Conservation (phyloP, 2,329 filamentous ascomycete species). For the Diaporthe longicolla region DNA sequence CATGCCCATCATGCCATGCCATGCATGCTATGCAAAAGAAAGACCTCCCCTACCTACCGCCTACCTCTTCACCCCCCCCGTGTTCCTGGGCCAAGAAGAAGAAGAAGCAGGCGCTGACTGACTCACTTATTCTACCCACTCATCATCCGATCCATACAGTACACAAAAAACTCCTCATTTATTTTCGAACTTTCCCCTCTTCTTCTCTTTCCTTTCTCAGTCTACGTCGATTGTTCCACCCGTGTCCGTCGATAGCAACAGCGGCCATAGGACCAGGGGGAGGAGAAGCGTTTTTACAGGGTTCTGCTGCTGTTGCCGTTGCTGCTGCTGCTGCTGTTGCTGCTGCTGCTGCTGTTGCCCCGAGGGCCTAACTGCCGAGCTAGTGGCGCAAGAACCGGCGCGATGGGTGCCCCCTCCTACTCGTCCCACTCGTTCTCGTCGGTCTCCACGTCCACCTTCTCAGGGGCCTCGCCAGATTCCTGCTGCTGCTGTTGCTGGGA, state of each 20-base stretch:
- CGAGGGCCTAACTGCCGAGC: no score
- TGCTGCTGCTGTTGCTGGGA: conserved; percentile 43
- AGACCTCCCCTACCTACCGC: background rate
- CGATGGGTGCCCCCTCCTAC: background rate
- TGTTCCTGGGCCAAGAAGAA: background rate
- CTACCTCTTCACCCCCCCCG: background rate
- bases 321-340: no score
- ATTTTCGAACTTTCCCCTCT: no score
- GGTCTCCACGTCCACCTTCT: conserved; percentile 64
- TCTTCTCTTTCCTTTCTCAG: no score
- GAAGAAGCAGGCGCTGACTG: background rate
- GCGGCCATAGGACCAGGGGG: no score
- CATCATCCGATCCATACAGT: background rate
- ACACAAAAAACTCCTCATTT: background rate
- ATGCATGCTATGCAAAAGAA: conserved; percentile 15
- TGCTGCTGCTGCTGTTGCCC: no score
- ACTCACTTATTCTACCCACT: background rate
- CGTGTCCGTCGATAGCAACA: no score
- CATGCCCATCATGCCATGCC: background rate
- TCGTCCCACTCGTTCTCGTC: conserved; percentile 64
- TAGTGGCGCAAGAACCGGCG: background rate
- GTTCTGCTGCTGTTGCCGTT: no score
- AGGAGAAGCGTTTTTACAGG: no score
- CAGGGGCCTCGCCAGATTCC: conserved; percentile 12
- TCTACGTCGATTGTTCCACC: no score